Conservation (phyloP, 257 asterid genomes). For the Solanum lycopersicoides region DNA sequence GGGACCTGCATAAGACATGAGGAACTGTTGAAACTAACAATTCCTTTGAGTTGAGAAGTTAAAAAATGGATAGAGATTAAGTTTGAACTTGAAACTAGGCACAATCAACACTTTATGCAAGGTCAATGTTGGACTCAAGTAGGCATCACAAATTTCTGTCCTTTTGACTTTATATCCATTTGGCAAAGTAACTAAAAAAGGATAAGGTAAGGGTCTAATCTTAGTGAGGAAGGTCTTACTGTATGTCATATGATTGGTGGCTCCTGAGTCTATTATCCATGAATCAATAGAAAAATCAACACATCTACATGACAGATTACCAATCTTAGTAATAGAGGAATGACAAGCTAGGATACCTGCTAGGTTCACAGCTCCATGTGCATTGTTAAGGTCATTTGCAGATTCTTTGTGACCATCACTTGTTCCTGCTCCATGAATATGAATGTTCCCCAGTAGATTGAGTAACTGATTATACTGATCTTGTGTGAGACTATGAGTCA, state of each 20-base stretch:
- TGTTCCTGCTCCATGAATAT: not conserved
- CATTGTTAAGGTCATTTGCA: no score
- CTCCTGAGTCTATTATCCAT: not conserved
- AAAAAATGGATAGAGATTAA: not conserved
- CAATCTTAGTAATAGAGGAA: no score
- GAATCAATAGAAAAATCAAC: no score
- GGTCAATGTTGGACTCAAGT: not conserved
- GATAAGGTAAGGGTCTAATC: not conserved
- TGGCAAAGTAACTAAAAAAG: no score
- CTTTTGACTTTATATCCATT: not conserved
- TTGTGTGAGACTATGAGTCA: not conserved
- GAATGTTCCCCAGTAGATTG: not conserved
- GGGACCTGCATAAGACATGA: not conserved
- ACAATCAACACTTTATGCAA: no score
- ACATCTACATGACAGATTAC: no score
- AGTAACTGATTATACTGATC: no score
- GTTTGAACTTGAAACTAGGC: not conserved
- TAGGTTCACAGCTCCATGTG: not conserved
- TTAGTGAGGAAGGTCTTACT: no score
- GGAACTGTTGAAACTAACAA: not conserved
- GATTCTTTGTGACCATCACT: no score
- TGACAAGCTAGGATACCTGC: not conserved
- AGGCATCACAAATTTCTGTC: not conserved
- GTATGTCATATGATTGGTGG: not conserved
- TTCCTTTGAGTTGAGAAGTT: no score